Evolutionary conservation across 140 eudicot genomes (phyloP).

Genomic region (Flaveria floridana): DNA sequence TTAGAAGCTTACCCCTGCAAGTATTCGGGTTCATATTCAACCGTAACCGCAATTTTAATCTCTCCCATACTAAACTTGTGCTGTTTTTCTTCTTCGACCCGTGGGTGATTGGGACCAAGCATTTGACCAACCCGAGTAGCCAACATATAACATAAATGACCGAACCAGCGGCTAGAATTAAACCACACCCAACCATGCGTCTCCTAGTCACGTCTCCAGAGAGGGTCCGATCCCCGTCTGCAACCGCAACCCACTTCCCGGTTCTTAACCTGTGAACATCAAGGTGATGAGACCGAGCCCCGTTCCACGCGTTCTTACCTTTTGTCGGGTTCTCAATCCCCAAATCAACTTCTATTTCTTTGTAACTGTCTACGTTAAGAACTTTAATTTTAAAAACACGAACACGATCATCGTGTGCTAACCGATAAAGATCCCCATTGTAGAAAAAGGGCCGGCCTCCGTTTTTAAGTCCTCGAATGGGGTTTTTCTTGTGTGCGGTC

Average conservation of each 20-base stretch:
- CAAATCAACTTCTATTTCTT: constrained; percentile 67
- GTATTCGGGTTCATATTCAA: constrained; percentile 60
- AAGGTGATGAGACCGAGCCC: constrained; percentile 72
- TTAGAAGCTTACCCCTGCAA: constrained; percentile 41
- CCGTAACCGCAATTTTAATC: constrained; percentile 47
- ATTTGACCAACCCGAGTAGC: constrained; percentile 59
- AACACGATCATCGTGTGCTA: constrained; percentile 56
- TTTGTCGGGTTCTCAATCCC: constrained; percentile 50
- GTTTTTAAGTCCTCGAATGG: constrained; percentile 57
- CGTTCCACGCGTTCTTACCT: constrained; percentile 82
- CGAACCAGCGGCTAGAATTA: constrained; percentile 43
- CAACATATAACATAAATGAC: constrained; percentile 49
- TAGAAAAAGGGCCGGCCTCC: constrained; percentile 81
- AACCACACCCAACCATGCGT: constrained; percentile 58
- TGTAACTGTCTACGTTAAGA: constrained; percentile 47
- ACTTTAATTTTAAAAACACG: constrained; percentile 53
- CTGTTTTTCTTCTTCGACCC: constrained; percentile 56
- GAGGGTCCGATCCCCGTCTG: constrained; percentile 73
- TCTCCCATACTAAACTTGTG: constrained; percentile 46
- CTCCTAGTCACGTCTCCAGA: constrained; percentile 60
- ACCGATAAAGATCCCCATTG: constrained; percentile 68
- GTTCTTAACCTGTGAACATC: constrained; percentile 64
- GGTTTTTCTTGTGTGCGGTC: constrained; percentile 72
- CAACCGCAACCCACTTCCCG: constrained; percentile 74
- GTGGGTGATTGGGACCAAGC: constrained; percentile 51